Evolutionary conservation across 371 early-diverging fungal genomes (phyloP).

Genomic region (Cokeromyces recurvatus): DNA sequence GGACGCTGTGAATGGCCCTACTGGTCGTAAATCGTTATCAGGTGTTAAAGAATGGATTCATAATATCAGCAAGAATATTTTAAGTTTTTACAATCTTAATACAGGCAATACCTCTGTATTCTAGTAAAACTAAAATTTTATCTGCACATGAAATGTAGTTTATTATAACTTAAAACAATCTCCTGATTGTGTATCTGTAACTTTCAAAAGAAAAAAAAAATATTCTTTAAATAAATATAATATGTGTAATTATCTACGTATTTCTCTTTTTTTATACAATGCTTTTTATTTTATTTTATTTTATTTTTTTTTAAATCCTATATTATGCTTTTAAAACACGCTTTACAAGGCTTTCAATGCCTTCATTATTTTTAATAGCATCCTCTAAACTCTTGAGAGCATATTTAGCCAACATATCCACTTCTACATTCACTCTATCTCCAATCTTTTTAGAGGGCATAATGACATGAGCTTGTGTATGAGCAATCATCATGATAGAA

Average conservation of each 20-base stretch:
- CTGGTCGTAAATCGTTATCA: conserved; percentile 4
- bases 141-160: background rate
- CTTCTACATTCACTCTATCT: conserved; percentile 88
- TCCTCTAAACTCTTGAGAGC: conserved; percentile 73
- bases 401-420: conserved; percentile 96
- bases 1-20: conserved; percentile 15
- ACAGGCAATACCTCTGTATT: too few species aligned
- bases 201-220: too few species aligned
- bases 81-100: conserved; percentile 5
- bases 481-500: conserved; percentile 91
- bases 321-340: conserved; percentile 22
- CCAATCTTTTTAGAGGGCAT: conserved; percentile 76
- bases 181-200: too few species aligned
- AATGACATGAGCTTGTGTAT: conserved; percentile 84
- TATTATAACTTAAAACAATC: too few species aligned
- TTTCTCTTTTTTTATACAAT: too few species aligned
- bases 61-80: conserved; percentile 2
- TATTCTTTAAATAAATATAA: too few species aligned
- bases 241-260: too few species aligned
- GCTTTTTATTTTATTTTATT: too few species aligned
- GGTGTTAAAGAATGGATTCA: conserved; percentile 17
- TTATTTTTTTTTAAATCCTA: too few species aligned
- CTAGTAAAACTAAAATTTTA: too few species aligned
- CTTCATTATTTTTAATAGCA: conserved; percentile 44
- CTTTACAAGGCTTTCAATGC: conserved; percentile 36